Evolutionary conservation across 2,329 filamentous ascomycete genomes (phyloP), one percentile per base, ranked within the genome.

Genomic region (Fusarium sp.): DNA sequence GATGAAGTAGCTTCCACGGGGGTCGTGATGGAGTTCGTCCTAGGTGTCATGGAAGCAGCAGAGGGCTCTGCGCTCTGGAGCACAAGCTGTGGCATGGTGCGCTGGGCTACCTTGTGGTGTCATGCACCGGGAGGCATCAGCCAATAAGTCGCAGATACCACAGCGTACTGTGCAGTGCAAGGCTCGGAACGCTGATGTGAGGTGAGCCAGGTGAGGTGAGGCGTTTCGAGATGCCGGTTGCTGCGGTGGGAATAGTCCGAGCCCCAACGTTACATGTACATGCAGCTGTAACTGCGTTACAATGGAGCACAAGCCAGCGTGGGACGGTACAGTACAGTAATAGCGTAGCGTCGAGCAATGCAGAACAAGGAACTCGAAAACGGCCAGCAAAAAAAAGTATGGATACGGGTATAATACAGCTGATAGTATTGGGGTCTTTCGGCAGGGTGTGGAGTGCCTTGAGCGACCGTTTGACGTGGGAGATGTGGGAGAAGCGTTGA

Each of bases 51-150:
- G 49, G 70, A 66, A 39, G 69, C 64, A 64, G 59, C 58, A 61
- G 69, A 65, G 76, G 76, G 79, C 74, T 82, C 77, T 74, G 79
- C 78, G 76, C 77, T 78, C 77, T 80, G 82, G 78, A 80, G 79
- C 77, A 80, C 79, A 80, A 82, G 81, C 79, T 85, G 84, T 79
- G 83, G 84, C 83, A 85, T 85, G 80, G 79, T 82, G 77, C 77
- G 76, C 80, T 63, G 41, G 60, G 53, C 60, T 59, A 57, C 61
- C 60, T 64, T 78, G 80, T 80, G 63, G 62, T 62, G 46, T 73
- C 69, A 73, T 72, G 69, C 71, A 71, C 61, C 62, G 49, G 64
- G 73, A 74, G 71, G 64, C 70, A 74, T 72, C 68, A 68, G 62
- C 71, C 75, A 75, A 74, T 75, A 58, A 68, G 57, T 60, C 45